These are phyloP conservation scores for Heterobasidion annosum DNA, from an alignment of 1,284 basidiomycete genomes.

Conservation along the genomic window DNA sequence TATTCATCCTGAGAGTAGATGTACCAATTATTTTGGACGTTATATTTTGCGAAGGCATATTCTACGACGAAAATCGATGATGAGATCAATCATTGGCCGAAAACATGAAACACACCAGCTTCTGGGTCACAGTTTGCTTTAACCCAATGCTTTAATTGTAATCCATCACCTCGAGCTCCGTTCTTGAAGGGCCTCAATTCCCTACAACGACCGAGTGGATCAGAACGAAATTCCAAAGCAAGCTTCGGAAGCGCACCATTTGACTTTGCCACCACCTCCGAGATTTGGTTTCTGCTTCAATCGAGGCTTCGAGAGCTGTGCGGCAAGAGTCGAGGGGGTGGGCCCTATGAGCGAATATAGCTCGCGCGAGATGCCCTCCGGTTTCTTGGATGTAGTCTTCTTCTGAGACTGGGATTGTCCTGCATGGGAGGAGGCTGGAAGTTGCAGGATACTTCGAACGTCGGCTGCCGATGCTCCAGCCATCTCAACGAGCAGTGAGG, in stretches of 20 bases:
- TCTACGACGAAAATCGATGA: conserved; percentile 28
- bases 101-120: conserved; percentile 33
- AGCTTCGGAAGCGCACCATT: conserved; percentile 40
- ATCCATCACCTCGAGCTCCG: conserved; percentile 45
- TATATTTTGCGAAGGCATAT: conserved; percentile 78
- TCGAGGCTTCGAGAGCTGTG: conserved; percentile 70
- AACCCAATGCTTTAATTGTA: conserved; percentile 63
- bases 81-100: not conserved
- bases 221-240: not conserved
- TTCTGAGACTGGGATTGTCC: conserved; percentile 29
- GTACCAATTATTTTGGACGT: conserved; percentile 61
- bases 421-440: conserved; percentile 31
- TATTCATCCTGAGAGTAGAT: conserved; percentile 93
- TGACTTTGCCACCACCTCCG: conserved; percentile 48
- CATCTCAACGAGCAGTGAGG: conserved; percentile 25
- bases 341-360: conserved; percentile 92
- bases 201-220: conserved; percentile 34
- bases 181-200: conserved; percentile 70
- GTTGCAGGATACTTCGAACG: conserved; percentile 71
- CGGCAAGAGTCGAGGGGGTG: conserved; percentile 76
- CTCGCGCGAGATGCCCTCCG: conserved; percentile 89
- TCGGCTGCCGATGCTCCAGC: conserved; percentile 63
- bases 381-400: conserved; percentile 42
- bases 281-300: conserved; percentile 82
- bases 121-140: conserved; percentile 48